A percentile compares a stretch with the other conserved stretches of the same genome.
Evolutionary conservation across 768 basidiomycete genomes (phyloP).

Genomic region (Podaxis sp.): DNA sequence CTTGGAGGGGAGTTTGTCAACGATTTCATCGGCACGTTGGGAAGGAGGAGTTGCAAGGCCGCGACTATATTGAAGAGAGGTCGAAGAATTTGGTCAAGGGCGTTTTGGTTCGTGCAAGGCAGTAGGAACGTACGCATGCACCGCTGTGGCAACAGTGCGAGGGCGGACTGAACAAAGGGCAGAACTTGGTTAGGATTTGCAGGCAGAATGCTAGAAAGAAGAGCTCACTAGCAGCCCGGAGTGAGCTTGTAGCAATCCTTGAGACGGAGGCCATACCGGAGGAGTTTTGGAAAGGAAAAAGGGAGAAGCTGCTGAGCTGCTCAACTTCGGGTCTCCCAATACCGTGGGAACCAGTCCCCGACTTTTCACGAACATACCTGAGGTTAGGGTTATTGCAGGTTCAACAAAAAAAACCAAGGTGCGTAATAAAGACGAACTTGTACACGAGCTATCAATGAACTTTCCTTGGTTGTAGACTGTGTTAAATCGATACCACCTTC

Average conservation of each 20-base stretch:
- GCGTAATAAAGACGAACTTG: background rate
- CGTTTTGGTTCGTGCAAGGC: constrained; percentile 7
- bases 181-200: background rate
- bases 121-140: constrained; percentile 42
- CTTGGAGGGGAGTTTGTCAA: constrained; percentile 82
- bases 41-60: constrained; percentile 68
- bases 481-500: no score
- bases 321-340: constrained; percentile 14
- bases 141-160: constrained; percentile 43
- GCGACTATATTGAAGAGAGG: constrained; percentile 40
- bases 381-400: constrained; percentile 25
- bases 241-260: constrained; percentile 63
- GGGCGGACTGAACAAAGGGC: constrained; percentile 42
- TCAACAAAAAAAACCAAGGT: background rate
- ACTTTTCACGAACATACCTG: constrained; percentile 30
- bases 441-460: background rate
- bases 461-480: no score
- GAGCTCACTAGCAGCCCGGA: constrained; percentile 55
- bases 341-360: constrained; percentile 35
- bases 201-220: background rate
- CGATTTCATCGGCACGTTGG: constrained; percentile 85
- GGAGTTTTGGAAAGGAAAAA: constrained; percentile 22
- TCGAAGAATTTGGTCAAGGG: constrained; percentile 8
- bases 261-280: constrained; percentile 50
- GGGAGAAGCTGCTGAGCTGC: constrained; percentile 24